Base-by-base conservation (phyloP, 768 basidiomycete species). In the Rhizopogon vesiculosus region DNA sequence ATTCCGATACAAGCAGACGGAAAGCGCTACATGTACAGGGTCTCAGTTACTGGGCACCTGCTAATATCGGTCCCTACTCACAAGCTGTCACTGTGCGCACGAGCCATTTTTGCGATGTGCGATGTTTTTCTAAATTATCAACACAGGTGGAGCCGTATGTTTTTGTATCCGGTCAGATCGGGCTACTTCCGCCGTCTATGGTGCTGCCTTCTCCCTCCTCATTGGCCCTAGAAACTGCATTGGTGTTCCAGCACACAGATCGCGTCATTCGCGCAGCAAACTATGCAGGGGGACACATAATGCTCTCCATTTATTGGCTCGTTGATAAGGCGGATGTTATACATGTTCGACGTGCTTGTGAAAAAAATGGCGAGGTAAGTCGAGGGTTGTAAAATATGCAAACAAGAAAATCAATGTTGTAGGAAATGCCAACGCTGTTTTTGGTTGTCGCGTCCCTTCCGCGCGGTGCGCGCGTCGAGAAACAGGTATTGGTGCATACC, bases 1-100 rank as follows among this genome's bases (percentile, higher is more conserved):
- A 16, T 25, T 3, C 13, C 25, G 41, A 19, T 31, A 40, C 22
- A 73, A 73, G 52, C 54, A 35, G 22, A 41, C 75, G 95, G 43
- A 82, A 82, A 54, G 87, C 91, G 0, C 76, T 98, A 44, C 97
- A 99, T 66, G 97, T 99, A 2, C 97, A 98, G 70, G 81, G 94
- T 8, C 65, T 98, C 59, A 98, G 96, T 69, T 98, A 98, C 66
- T 99, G 97, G 97, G 97, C 95, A 28, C 94, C 97, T 12, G 97
- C 97, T 9, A 99, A 98, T 68, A 98, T 99, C 53, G 97, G 97
- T 0, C 97, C 97, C 4, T 99, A 99, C 70, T 97, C 93, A 4
- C 97, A 99, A 72, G 89, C 93, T 2, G 82, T 98, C 60, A 76
- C 78, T 51, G 96, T 95, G 52, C 62, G 84, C 72, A 52, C 42